phyloP scores from a whole-genome alignment of 2,329 filamentous ascomycete genomes.

The Catunica adiposa region DNA sequence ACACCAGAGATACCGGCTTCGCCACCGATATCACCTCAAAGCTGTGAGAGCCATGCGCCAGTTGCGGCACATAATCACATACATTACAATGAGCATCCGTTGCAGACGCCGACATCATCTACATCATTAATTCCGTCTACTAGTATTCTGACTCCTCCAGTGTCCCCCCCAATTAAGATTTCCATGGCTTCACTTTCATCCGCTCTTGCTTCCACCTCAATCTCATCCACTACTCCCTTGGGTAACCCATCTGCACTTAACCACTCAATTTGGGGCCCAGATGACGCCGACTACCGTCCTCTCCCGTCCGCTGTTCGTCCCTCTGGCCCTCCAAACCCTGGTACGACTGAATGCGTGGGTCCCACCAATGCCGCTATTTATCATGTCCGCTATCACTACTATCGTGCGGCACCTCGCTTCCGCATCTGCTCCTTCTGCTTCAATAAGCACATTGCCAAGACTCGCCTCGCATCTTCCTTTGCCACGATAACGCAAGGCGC shows the following conservation, averaged over 20 bases:
- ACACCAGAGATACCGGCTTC: not conserved
- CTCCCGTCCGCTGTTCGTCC: not conserved
- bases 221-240: not conserved
- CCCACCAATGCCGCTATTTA: slow-evolving; percentile 17
- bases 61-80: not conserved
- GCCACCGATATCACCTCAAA: not conserved
- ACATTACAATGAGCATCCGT: not conserved
- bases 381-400: slow-evolving; percentile 21
- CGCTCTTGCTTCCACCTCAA: not conserved
- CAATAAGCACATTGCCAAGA: slow-evolving; percentile 22
- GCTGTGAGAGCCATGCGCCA: not conserved
- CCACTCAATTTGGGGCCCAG: slow-evolving; percentile 1
- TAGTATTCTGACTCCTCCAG: not conserved
- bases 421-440: slow-evolving; percentile 28
- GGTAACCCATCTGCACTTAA: not conserved
- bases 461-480: slow-evolving; percentile 20
- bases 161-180: not conserved
- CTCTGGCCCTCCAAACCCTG: slow-evolving; percentile 1
- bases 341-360: slow-evolving; percentile 6
- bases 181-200: not conserved
- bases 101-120: not conserved
- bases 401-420: slow-evolving; percentile 19
- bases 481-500: not conserved
- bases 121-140: not conserved
- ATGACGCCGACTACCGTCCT: not conserved